These are phyloP conservation scores for Arthrocladium fulminans DNA, from an alignment of 2,329 filamentous ascomycete genomes.

Conservation along the genomic window DNA sequence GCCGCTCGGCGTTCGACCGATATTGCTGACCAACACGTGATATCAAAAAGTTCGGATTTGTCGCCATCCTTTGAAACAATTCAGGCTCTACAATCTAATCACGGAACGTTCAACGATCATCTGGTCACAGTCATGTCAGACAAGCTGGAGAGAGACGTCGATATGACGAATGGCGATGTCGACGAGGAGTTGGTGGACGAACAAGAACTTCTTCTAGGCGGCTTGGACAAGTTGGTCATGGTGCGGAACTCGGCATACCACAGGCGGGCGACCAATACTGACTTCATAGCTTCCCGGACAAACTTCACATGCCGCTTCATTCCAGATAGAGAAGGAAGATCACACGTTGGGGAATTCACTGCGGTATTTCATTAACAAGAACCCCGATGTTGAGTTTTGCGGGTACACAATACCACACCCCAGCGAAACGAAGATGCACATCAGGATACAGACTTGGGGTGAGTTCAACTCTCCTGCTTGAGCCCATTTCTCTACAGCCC, in stretches of 20 bases:
- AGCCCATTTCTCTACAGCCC: too few relatives aligned
- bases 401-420: constrained; percentile 97
- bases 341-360: constrained; percentile 93
- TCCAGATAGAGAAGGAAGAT: constrained; percentile 87
- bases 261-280: not conserved
- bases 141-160: not conserved
- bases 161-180: constrained; percentile 1
- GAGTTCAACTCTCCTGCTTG: constrained; percentile 30
- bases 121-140: too few relatives aligned
- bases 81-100: too few relatives aligned
- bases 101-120: too few relatives aligned
- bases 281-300: constrained; percentile 65
- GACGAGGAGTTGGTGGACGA: not conserved
- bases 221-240: constrained; percentile 18
- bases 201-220: constrained; percentile 14
- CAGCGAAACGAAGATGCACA: constrained; percentile 91
- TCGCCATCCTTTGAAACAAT: too few relatives aligned
- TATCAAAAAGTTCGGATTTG: too few relatives aligned
- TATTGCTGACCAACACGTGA: too few relatives aligned
- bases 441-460: constrained; percentile 97
- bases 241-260: constrained; percentile 11
- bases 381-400: constrained; percentile 95
- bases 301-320: constrained; percentile 78
- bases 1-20: too few relatives aligned
- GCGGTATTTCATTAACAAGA: constrained; percentile 96